Conservation (phyloP, 2,329 filamentous ascomycete species). For the Paraconiothyrium sp. region DNA sequence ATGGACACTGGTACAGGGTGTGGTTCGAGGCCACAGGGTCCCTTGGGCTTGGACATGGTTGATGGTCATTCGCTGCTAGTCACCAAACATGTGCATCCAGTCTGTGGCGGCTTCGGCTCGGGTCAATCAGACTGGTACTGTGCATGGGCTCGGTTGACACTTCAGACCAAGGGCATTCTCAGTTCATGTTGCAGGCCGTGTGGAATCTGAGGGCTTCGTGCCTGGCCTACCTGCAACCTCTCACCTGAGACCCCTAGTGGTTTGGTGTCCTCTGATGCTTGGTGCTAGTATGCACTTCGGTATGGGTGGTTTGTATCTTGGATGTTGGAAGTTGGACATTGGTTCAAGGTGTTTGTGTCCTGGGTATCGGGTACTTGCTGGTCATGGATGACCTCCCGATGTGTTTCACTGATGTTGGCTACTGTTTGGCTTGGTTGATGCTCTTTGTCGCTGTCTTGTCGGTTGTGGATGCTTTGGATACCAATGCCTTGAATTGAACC, state of each 20-base stretch:
- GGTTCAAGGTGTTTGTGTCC: neutral
- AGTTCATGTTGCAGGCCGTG: constrained; percentile 13
- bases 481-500: neutral
- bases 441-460: neutral
- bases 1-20: constrained; percentile 20
- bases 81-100: constrained; percentile 6
- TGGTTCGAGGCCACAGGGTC: constrained; percentile 21
- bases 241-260: constrained; percentile 1
- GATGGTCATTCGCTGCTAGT: constrained; percentile 11
- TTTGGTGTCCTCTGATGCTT: neutral
- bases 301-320: neutral
- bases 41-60: constrained; percentile 15
- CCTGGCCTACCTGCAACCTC: constrained; percentile 17
- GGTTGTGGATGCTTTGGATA: neutral
- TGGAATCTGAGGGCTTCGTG: constrained; percentile 12
- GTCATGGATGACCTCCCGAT: neutral
- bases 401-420: neutral
- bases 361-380: neutral
- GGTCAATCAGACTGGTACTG: neutral
- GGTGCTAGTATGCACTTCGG: constrained; percentile 6
- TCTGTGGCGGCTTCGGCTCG: constrained; percentile 9
- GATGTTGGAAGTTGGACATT: neutral
- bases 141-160: constrained; percentile 8
- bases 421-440: neutral
- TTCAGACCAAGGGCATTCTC: constrained; percentile 1